These are phyloP conservation scores for Theileria equi DNA, from an alignment of 169 alveolate genomes.

Conservation along the genomic window DNA sequence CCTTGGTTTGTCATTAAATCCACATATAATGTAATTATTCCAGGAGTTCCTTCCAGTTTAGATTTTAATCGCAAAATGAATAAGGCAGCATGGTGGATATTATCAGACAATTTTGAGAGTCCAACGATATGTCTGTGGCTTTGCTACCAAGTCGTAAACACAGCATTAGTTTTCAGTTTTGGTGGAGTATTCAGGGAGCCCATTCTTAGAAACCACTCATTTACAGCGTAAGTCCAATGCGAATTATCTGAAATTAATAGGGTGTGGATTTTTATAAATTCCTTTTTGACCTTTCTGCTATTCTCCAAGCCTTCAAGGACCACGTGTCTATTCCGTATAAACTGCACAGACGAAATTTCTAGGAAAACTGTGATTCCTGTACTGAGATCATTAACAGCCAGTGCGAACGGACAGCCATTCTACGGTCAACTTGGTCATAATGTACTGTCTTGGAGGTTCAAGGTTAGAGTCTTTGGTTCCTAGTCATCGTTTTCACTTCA, in stretches of 20 bases:
- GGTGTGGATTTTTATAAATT: conserved; percentile 65
- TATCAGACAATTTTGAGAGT: conserved; percentile 85
- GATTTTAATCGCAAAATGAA: conserved; percentile 66
- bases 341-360: conserved; percentile 83
- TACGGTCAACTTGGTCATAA: conserved; percentile 82
- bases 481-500: conserved; percentile 12
- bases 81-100: conserved; percentile 83
- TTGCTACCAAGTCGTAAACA: conserved; percentile 79
- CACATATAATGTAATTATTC: background rate
- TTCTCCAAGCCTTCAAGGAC: conserved; percentile 80
- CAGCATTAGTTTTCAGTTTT: conserved; percentile 80
- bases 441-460: conserved; percentile 67
- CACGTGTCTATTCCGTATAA: conserved; percentile 85
- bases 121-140: conserved; percentile 80
- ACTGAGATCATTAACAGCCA: conserved; percentile 70
- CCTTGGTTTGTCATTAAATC: background rate
- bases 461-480: conserved; percentile 53
- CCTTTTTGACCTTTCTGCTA: conserved; percentile 64
- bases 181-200: conserved; percentile 82
- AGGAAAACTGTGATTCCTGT: conserved; percentile 70
- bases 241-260: conserved; percentile 25
- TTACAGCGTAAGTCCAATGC: conserved; percentile 64
- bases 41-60: conserved; percentile 65
- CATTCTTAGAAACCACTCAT: conserved; percentile 69
- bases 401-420: conserved; percentile 83